A percentile compares a stretch with the other conserved stretches of the same genome.
Conservation (phyloP, 495 filamentous ascomycete genomes). For the Parathielavia hyrcaniae region DNA sequence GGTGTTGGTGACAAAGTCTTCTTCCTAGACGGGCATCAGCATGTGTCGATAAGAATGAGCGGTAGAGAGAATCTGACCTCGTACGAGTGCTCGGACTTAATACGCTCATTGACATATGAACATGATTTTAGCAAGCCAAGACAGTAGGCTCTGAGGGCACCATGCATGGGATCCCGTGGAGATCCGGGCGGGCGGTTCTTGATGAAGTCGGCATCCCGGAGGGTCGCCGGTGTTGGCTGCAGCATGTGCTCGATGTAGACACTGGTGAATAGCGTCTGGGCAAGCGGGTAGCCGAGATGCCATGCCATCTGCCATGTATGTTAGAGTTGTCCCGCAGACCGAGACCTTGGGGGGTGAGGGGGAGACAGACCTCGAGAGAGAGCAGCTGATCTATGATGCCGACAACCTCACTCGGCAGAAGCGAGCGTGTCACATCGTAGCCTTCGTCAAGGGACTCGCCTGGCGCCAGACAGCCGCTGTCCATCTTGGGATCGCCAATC, state of each 20-base stretch:
- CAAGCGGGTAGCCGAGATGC: conserved; percentile 90
- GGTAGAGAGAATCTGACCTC: conserved; percentile 54
- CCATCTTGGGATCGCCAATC: conserved; percentile 99
- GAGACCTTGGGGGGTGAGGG: background rate
- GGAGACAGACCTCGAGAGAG: conserved; percentile 66
- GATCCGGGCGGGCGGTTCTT: conserved; percentile 25
- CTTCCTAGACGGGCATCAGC: conserved; percentile 58
- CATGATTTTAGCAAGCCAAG: conserved; percentile 77
- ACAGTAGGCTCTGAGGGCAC: conserved; percentile 79
- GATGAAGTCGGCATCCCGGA: conserved; percentile 67
- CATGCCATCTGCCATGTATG: conserved; percentile 71
- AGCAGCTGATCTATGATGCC: conserved; percentile 93
- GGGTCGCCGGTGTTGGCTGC: conserved; percentile 56
- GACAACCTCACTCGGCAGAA: conserved; percentile 73
- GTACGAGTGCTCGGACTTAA: conserved; percentile 74
- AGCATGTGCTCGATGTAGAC: conserved; percentile 83
- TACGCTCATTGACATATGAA: conserved; percentile 65
- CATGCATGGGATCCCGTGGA: conserved; percentile 47
- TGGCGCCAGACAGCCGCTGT: conserved; percentile 73
- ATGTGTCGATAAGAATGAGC: background rate
- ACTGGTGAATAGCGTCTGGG: conserved; percentile 91
- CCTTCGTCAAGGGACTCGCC: conserved; percentile 77
- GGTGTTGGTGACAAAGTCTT: conserved; percentile 88
- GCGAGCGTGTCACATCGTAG: conserved; percentile 66
- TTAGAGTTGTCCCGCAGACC: background rate